Base-by-base conservation (phyloP, 2,329 filamentous ascomycete species). In the Penicillium sp. region DNA sequence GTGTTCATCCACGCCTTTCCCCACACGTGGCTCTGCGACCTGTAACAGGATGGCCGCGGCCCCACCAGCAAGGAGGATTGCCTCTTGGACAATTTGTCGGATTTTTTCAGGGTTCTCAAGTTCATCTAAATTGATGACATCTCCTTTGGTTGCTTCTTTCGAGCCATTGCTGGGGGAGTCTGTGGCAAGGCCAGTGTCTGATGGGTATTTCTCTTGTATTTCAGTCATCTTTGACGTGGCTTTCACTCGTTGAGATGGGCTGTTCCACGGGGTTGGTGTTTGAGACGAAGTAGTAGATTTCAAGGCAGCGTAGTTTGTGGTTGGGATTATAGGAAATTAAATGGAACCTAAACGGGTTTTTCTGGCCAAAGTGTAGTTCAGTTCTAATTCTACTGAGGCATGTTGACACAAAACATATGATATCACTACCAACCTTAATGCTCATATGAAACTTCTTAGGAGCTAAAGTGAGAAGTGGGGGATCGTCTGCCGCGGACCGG, bases 1-100 rank as follows among this genome's bases (percentile, higher is more conserved):
- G 62, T 78, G 74, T 50, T 73, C 64, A 60, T 73, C 67, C 31
- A 75, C 75, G 22, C 76, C 76, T 31, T 71, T 71, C 6, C 69
- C 76, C 5, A 79, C 71, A 8, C 72, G 73, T 0, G 77, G 75
- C 53, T 77, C 72, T 37, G 77, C 76, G n/a, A 78, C 72, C 57
- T 79, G 77, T 10, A 78, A 71, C 2, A 79, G 68, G 49, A 79
- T 76, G 20, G 76, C 75, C 5, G 67, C 70, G 1, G 71, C 75
- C 4, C 73, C 74, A 14, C 71, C 74, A n/a, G 71, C 73, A 39
- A 77, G 67, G 10, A 77, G 56, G 42, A 77, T 73, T 34, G 63
- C 73, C 59, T 78, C 73, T 43, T 68, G 70, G 12, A 76, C 67
- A 42, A 78, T 68, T 35, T 70, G 67, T 39, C 70, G 69, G 37